Conservation (phyloP, 352 stramenopile genomes). For the Phytophthora multivora region DNA sequence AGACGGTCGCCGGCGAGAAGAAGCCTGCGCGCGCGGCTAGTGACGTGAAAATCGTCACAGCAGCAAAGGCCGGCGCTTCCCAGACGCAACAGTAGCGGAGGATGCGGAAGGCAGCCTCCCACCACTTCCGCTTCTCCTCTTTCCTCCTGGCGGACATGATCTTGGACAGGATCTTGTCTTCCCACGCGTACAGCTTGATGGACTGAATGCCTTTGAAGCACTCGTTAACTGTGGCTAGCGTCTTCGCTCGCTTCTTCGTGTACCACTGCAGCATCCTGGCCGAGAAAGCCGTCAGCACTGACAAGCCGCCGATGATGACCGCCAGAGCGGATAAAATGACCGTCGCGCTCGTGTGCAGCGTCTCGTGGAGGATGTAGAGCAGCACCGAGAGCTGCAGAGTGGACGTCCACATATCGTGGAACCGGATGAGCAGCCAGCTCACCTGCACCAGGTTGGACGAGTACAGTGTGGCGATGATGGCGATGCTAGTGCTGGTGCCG, state of each 20-base stretch:
- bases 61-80: conserved; percentile 41
- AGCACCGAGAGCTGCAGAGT: conserved; percentile 34
- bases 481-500: conserved; percentile 38
- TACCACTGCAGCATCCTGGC: conserved; percentile 32
- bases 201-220: conserved; percentile 52
- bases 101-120: conserved; percentile 29
- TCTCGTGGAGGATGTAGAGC: conserved; percentile 33
- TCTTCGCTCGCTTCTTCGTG: conserved; percentile 48
- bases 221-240: conserved; percentile 39
- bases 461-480: conserved; percentile 47
- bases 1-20: conserved; percentile 43
- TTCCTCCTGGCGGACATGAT: conserved; percentile 39
- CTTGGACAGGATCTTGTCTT: conserved; percentile 46
- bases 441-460: conserved; percentile 44
- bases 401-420: conserved; percentile 48
- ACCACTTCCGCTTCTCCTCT: conserved; percentile 35
- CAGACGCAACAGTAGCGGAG: conserved; percentile 43
- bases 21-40: conserved; percentile 25
- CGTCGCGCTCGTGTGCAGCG: conserved; percentile 30
- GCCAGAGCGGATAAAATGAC: conserved; percentile 33
- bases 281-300: conserved; percentile 31
- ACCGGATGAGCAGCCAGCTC: conserved; percentile 33
- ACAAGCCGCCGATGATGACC: conserved; percentile 30
- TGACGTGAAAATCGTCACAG: conserved; percentile 40
- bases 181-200: conserved; percentile 51